Conservation (phyloP, 805 yeast genomes). For the Candida khao-thaluensis region DNA sequence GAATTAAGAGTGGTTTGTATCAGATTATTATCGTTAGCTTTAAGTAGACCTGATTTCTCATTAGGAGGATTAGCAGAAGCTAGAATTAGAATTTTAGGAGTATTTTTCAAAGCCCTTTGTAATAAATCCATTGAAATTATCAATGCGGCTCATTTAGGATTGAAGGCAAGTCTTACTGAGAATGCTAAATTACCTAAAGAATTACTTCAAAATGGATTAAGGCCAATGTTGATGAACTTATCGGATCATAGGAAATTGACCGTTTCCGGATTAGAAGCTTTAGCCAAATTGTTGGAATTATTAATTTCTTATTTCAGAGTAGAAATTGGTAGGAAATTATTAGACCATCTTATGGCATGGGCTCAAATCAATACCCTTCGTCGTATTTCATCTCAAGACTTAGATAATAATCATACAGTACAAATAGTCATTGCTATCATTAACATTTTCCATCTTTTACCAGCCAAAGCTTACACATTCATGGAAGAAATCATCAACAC, state of each 20-base stretch:
- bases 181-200: slow-evolving; percentile 92
- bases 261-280: slow-evolving; percentile 85
- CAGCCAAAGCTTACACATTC: slow-evolving; percentile 88
- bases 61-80: slow-evolving; percentile 73
- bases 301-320: slow-evolving; percentile 92
- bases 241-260: slow-evolving; percentile 91
- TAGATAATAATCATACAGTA: slow-evolving; percentile 77
- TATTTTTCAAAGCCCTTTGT: slow-evolving; percentile 89
- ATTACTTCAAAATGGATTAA: slow-evolving; percentile 86
- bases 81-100: slow-evolving; percentile 83
- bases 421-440: slow-evolving; percentile 86
- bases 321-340: slow-evolving; percentile 88
- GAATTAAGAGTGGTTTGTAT: slow-evolving; percentile 90
- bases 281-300: slow-evolving; percentile 81
- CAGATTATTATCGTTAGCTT: slow-evolving; percentile 73
- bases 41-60: slow-evolving; percentile 81
- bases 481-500: slow-evolving; percentile 83
- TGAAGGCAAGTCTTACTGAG: slow-evolving; percentile 78
- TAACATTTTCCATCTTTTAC: slow-evolving; percentile 87
- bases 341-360: slow-evolving; percentile 95
- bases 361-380: slow-evolving; percentile 80
- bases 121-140: slow-evolving; percentile 83
- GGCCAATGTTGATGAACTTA: slow-evolving; percentile 93
- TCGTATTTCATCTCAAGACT: slow-evolving; percentile 73
- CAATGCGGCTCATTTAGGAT: slow-evolving; percentile 89